Evolutionary conservation across 805 yeast genomes (phyloP).

Genomic region (Priceomyces fermenticarens): DNA sequence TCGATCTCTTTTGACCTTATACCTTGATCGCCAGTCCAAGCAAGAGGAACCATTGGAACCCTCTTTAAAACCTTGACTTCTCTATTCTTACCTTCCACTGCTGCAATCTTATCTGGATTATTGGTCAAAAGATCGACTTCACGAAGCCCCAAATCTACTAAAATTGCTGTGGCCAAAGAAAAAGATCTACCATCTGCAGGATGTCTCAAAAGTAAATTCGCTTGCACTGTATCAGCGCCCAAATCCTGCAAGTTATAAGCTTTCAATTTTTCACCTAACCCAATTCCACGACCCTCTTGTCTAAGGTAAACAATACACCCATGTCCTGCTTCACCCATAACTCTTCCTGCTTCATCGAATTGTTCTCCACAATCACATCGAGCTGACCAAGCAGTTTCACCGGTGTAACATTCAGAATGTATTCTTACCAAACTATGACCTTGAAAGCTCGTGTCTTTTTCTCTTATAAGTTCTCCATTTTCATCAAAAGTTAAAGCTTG

Average conservation of each 20-base stretch:
- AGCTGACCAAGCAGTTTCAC: slow-evolving; percentile 99
- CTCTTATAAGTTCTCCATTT: slow-evolving; percentile 29
- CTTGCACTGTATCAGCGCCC: slow-evolving; percentile 98
- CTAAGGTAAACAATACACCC: slow-evolving; percentile 95
- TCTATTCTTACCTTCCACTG: slow-evolving; percentile 85
- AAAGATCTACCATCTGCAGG: slow-evolving; percentile 98
- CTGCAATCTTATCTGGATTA: slow-evolving; percentile 93
- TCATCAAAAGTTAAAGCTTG: slow-evolving; percentile 28
- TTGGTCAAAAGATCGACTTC: slow-evolving; percentile 82
- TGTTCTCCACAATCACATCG: slow-evolving; percentile 99
- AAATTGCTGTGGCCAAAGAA: slow-evolving; percentile 88
- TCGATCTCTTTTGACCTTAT: slow-evolving; percentile 84
- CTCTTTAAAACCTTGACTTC: slow-evolving; percentile 77
- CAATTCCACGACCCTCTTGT: slow-evolving; percentile 98
- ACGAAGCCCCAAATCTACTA: slow-evolving; percentile 73
- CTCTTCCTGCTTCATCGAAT: slow-evolving; percentile 93
- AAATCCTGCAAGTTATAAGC: slow-evolving; percentile 96
- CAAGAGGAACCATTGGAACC: slow-evolving; percentile 95
- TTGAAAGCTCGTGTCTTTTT: slow-evolving; percentile 23
- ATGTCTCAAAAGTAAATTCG: slow-evolving; percentile 85
- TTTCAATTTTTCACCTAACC: slow-evolving; percentile 94
- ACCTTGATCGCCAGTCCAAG: slow-evolving; percentile 69
- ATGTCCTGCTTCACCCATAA: slow-evolving; percentile 82
- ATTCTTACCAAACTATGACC: slow-evolving; percentile 74
- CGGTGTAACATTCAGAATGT: slow-evolving; percentile 97